These are phyloP conservation scores for Calocybe cyanea DNA, from an alignment of 768 basidiomycete species.

Conservation along the genomic window DNA sequence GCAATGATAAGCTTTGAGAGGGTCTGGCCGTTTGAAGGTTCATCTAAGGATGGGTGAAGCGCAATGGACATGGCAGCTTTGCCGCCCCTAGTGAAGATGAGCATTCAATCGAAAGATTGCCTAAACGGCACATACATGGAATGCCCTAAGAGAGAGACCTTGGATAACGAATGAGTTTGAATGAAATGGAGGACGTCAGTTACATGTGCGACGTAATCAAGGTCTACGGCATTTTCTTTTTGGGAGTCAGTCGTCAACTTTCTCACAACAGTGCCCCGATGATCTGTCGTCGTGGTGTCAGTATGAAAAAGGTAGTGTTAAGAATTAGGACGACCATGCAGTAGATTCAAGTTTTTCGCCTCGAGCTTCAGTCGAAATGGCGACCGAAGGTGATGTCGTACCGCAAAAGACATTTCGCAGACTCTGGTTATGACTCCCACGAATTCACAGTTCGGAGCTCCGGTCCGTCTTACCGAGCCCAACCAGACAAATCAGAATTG, in stretches of 20 bases:
- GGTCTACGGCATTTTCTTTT: constrained; percentile 9
- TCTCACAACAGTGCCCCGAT: neutral
- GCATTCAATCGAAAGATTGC: too few relatives aligned
- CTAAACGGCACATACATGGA: constrained; percentile 63
- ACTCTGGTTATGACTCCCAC: too few relatives aligned
- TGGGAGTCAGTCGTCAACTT: neutral
- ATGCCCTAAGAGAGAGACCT: constrained; percentile 77
- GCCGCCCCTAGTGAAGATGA: constrained; percentile 57
- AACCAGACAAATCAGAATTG: too few relatives aligned
- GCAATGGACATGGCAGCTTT: constrained; percentile 73
- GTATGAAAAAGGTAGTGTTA: too few relatives aligned
- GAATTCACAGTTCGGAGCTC: too few relatives aligned
- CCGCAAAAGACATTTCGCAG: too few relatives aligned
- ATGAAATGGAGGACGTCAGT: constrained; percentile 71
- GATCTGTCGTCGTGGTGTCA: neutral
- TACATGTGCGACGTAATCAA: constrained; percentile 15
- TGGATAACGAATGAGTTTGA: constrained; percentile 40
- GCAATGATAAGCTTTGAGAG: constrained; percentile 62
- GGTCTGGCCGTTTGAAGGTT: constrained; percentile 20
- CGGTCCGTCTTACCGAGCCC: too few relatives aligned
- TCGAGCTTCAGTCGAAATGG: too few relatives aligned
- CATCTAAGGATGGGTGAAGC: constrained; percentile 37
- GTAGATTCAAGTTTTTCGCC: too few relatives aligned
- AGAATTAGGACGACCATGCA: too few relatives aligned
- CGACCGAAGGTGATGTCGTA: too few relatives aligned